phyloP scores from a whole-genome alignment of 2,329 filamentous ascomycete genomes.

The Talaromyces sp. region DNA sequence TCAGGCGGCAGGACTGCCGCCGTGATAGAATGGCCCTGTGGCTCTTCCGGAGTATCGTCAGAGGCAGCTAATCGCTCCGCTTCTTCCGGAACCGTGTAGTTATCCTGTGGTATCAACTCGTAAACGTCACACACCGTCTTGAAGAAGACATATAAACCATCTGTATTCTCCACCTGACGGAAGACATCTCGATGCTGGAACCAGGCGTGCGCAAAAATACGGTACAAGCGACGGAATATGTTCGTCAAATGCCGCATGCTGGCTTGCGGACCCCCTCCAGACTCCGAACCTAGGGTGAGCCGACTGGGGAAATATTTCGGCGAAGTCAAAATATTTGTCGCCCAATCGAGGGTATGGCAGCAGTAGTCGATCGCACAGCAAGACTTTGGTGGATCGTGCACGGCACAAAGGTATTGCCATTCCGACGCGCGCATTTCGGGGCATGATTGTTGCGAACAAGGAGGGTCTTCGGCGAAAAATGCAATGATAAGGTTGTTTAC shows the following conservation, averaged over 20 bases:
- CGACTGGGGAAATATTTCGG: conserved; percentile 93
- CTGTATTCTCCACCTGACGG: conserved; percentile 85
- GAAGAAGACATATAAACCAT: conserved; percentile 94
- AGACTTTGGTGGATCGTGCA: conserved; percentile 92
- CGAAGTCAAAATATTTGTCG: conserved; percentile 87
- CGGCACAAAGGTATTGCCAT: conserved; percentile 98
- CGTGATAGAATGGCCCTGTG: conserved; percentile 18
- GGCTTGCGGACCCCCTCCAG: conserved; percentile 41
- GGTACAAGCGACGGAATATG: conserved; percentile 88
- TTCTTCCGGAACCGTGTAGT: conserved; percentile 91
- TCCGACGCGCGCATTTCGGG: conserved; percentile 98
- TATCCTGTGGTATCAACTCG: conserved; percentile 83
- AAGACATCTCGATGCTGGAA: conserved; percentile 95
- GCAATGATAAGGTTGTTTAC: conserved; percentile 89
- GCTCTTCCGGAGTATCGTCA: conserved; percentile 1
- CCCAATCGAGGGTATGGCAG: conserved; percentile 98
- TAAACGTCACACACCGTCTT: conserved; percentile 95
- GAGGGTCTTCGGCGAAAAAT: conserved; percentile 84
- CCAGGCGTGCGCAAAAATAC: conserved; percentile 98
- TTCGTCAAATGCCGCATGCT: conserved; percentile 72
- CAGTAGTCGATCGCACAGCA: conserved; percentile 99
- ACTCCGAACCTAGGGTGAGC: conserved; percentile 56
- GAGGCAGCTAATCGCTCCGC: conserved; percentile 73
- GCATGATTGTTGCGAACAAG: conserved; percentile 84
- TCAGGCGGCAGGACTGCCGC: conserved; percentile 20